A percentile compares a stretch with the other conserved stretches of the same genome.
These are phyloP conservation scores for Fusarium anguioides DNA, from an alignment of 2,329 filamentous ascomycete genomes.

Conservation along the genomic window DNA sequence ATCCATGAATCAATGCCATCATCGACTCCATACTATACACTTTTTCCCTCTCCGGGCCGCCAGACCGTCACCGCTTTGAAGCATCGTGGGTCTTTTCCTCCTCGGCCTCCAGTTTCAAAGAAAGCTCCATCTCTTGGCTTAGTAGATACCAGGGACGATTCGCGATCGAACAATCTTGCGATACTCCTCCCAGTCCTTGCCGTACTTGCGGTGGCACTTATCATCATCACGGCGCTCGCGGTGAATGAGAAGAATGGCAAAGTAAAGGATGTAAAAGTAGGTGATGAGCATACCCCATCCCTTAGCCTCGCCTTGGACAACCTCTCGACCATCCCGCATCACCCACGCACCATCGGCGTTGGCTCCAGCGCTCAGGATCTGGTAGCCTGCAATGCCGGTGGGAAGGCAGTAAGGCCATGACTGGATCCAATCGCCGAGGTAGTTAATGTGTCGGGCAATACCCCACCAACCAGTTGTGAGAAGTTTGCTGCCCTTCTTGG, in stretches of 20 bases:
- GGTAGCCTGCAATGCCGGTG: constrained; percentile 85
- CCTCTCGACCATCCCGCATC: constrained; percentile 69
- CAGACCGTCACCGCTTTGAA: background rate
- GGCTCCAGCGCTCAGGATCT: constrained; percentile 69
- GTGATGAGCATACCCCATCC: constrained; percentile 90
- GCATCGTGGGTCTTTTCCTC: background rate
- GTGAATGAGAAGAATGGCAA: constrained; percentile 86
- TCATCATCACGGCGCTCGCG: constrained; percentile 88
- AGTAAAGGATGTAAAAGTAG: constrained; percentile 96
- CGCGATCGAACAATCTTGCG: constrained; percentile 82
- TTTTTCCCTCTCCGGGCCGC: background rate
- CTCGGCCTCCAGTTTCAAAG: background rate
- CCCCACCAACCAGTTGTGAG: constrained; percentile 95
- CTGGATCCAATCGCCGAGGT: constrained; percentile 95
- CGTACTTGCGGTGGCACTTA: constrained; percentile 92
- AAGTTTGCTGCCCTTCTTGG: constrained; percentile 81
- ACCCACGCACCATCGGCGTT: constrained; percentile 65
- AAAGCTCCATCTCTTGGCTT: constrained; percentile 22
- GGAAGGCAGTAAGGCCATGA: constrained; percentile 90
- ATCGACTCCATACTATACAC: constrained; percentile 17
- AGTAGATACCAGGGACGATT: constrained; percentile 90
- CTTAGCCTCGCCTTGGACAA: constrained; percentile 76
- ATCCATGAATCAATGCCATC: constrained; percentile 1
- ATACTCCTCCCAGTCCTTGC: constrained; percentile 91
- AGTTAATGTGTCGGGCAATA: constrained; percentile 91